Evolutionary conservation across 257 asterid genomes (phyloP).

Genomic region (Craterostigma plantagineum): DNA sequence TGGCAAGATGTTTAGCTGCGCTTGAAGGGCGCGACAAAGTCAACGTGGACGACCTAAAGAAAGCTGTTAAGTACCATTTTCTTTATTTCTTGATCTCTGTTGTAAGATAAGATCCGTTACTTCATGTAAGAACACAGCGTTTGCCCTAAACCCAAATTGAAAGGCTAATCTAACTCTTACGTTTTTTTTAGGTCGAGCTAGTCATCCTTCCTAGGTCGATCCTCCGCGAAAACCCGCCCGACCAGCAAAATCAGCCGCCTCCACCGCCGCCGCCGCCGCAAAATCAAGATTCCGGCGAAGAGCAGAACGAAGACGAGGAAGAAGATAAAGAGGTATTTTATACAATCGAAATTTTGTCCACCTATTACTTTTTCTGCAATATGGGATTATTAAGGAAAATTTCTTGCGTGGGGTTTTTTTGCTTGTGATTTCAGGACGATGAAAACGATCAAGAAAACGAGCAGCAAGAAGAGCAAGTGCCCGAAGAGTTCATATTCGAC

Average conservation of each 20-base stretch:
- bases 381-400: background rate
- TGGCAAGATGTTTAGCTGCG: constrained; percentile 91
- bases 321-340: constrained; percentile 43
- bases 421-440: constrained; percentile 10
- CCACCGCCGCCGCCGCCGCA: constrained; percentile 79
- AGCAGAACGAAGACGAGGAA: constrained; percentile 42
- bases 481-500: constrained; percentile 92
- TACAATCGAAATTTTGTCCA: background rate
- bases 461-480: constrained; percentile 78
- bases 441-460: constrained; percentile 70
- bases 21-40: constrained; percentile 91
- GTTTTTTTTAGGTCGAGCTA: constrained; percentile 47
- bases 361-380: background rate
- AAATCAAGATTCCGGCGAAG: constrained; percentile 61
- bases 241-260: constrained; percentile 36
- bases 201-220: constrained; percentile 77
- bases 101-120: background rate
- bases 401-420: background rate
- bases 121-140: background rate
- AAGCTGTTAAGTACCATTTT: constrained; percentile 62
- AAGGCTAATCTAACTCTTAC: background rate
- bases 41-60: constrained; percentile 82
- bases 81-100: constrained; percentile 7
- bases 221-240: constrained; percentile 55
- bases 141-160: background rate